phyloP scores from a whole-genome alignment of 768 basidiomycete species.

The Flagelloscypha sp. region DNA sequence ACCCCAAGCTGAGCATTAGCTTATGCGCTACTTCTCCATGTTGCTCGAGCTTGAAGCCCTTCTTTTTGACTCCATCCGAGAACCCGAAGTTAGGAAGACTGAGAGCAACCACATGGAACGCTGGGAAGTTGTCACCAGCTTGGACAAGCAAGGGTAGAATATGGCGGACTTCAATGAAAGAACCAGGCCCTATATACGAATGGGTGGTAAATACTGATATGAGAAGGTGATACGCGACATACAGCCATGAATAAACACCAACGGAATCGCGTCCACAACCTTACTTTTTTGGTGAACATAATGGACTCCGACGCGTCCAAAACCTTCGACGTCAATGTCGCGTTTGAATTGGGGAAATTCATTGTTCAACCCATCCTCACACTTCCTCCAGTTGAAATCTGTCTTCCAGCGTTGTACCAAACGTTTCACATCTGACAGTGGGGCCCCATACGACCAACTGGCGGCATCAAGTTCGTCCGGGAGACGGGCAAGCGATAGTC shows the following conservation, averaged over 20 bases:
- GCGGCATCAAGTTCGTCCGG: slow-evolving; percentile 37
- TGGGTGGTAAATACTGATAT: not conserved
- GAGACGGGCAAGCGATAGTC: too few species aligned
- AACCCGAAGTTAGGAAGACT: slow-evolving; percentile 59
- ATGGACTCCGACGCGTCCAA: slow-evolving; percentile 32
- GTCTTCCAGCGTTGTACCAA: slow-evolving; percentile 39
- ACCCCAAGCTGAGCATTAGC: slow-evolving; percentile 41
- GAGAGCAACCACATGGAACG: slow-evolving; percentile 54
- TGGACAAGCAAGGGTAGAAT: slow-evolving; percentile 44
- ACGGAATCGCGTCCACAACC: slow-evolving; percentile 25
- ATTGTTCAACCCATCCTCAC: slow-evolving; percentile 30
- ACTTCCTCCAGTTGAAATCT: slow-evolving; percentile 37
- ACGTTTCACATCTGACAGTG: slow-evolving; percentile 39
- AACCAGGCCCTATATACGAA: slow-evolving; percentile 46
- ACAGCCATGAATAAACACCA: slow-evolving; percentile 43
- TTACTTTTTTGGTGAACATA: slow-evolving; percentile 34
- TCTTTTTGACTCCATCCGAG: slow-evolving; percentile 43
- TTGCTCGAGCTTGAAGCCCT: slow-evolving; percentile 37
- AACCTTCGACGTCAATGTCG: slow-evolving; percentile 30
- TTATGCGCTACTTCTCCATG: slow-evolving; percentile 50
- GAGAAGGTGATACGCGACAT: slow-evolving; percentile 9
- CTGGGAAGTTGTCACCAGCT: slow-evolving; percentile 34
- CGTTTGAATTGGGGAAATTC: slow-evolving; percentile 35
- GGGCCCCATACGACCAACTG: slow-evolving; percentile 43
- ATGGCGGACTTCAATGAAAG: slow-evolving; percentile 50